Conservation (phyloP, 2,329 filamentous ascomycete species). For the Fusarium goolgardi region DNA sequence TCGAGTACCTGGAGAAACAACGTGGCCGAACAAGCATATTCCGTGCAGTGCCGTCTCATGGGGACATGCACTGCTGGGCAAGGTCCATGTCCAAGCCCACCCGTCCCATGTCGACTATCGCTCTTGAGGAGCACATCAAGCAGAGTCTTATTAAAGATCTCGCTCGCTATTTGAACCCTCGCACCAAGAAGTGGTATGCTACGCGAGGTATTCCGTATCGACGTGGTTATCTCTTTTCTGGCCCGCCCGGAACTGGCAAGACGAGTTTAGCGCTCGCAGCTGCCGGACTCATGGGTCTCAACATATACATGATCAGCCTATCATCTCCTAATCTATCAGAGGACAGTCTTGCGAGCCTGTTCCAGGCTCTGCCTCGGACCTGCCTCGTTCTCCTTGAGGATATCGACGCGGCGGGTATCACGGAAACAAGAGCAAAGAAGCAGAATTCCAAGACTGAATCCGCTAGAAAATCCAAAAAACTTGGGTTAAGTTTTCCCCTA, state of each 20-base stretch:
- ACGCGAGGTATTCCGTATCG: conserved; percentile 38
- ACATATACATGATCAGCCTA: conserved; percentile 36
- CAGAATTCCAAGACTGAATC: neutral
- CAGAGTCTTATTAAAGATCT: conserved; percentile 33
- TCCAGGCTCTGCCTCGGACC: conserved; percentile 8
- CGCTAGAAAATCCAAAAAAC: neutral
- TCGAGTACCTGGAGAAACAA: conserved; percentile 27
- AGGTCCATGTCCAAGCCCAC: conserved; percentile 36
- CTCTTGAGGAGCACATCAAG: conserved; percentile 29
- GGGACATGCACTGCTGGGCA: conserved; percentile 17
- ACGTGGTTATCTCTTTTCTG: conserved; percentile 38
- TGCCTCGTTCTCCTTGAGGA: conserved; percentile 35
- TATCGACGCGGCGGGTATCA: conserved; percentile 27
- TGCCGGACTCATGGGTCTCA: conserved; percentile 29
- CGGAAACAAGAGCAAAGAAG: conserved; percentile 12
- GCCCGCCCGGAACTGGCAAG: conserved; percentile 39
- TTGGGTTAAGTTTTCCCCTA: too few relatives aligned
- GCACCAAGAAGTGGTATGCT: conserved; percentile 36
- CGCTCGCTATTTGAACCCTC: conserved; percentile 30
- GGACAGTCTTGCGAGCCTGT: conserved; percentile 22
- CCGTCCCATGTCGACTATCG: conserved; percentile 34
- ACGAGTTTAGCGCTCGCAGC: conserved; percentile 34
- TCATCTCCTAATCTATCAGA: conserved; percentile 20
- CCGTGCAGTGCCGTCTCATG: conserved; percentile 1
- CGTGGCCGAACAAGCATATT: conserved; percentile 31